These are phyloP conservation scores for Tillandsia leiboldiana DNA, from an alignment of 176 grass and related monocot genomes.

Conservation along the genomic window DNA sequence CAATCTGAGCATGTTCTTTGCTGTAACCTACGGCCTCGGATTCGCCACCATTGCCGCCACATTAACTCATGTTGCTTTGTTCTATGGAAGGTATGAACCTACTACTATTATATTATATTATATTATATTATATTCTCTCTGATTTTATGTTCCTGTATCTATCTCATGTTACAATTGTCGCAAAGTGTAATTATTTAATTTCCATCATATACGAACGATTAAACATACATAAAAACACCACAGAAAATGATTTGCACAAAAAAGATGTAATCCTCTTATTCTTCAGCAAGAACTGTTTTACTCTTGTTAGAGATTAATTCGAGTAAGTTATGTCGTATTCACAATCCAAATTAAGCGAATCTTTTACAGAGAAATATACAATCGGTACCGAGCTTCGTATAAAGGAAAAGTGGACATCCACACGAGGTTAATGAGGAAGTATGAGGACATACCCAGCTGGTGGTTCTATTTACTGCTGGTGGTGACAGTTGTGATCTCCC, in stretches of 20 bases:
- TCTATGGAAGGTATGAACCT: constrained; percentile 56
- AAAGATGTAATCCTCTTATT: not conserved
- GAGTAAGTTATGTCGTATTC: not conserved
- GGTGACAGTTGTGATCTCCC: constrained; percentile 25
- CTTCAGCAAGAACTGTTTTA: not conserved
- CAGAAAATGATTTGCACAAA: not conserved
- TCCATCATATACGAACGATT: too few species aligned
- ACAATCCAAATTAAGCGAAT: too few species aligned
- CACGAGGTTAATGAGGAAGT: constrained; percentile 59
- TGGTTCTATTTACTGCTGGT: constrained; percentile 67
- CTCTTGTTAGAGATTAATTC: not conserved
- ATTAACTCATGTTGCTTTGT: constrained; percentile 54
- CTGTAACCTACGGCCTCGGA: constrained; percentile 45
- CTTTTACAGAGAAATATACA: constrained; percentile 55
- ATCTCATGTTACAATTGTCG: not conserved
- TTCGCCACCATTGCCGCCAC: constrained; percentile 70
- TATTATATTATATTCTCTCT: not conserved
- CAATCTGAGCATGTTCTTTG: constrained; percentile 69
- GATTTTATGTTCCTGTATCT: constrained; percentile 1
- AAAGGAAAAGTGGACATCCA: constrained; percentile 54
- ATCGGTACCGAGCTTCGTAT: constrained; percentile 41
- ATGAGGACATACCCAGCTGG: constrained; percentile 62
- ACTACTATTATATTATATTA: not conserved
- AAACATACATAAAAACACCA: too few species aligned
- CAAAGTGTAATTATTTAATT: too few species aligned